Percentiles rank a stretch among this genome's conserved stretches.
These are phyloP conservation scores for Magnusiomyces paraingens DNA, from an alignment of 1,139 yeast species.

Conservation along the genomic window DNA sequence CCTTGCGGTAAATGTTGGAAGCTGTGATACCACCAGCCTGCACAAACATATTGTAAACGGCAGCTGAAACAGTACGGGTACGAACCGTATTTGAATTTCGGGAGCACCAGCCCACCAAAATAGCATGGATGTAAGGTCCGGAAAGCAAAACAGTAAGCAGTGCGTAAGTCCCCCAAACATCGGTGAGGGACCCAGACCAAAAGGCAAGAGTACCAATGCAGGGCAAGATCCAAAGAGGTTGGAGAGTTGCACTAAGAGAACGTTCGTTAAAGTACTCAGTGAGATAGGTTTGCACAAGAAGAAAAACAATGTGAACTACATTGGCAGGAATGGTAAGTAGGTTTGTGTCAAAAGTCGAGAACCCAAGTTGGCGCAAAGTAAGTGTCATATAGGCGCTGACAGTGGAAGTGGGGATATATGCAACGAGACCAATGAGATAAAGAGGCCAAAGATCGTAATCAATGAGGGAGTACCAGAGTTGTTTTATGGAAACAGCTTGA, in stretches of 20 bases:
- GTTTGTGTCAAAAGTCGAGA: conserved; percentile 49
- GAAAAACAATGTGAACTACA: conserved; percentile 36
- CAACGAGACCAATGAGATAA: conserved; percentile 45
- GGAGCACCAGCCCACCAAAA: conserved; percentile 54
- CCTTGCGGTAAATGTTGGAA: conserved; percentile 46
- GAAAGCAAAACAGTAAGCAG: conserved; percentile 44
- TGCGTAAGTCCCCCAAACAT: conserved; percentile 49
- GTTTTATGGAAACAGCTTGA: conserved; percentile 41
- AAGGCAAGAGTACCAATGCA: conserved; percentile 39
- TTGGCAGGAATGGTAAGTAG: conserved; percentile 48
- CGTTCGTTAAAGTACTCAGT: conserved; percentile 39
- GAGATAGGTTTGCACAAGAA: conserved; percentile 38
- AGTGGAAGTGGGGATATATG: conserved; percentile 37
- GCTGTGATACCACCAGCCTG: conserved; percentile 49
- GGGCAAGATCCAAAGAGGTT: conserved; percentile 38
- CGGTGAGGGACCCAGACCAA: conserved; percentile 45
- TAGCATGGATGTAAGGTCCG: conserved; percentile 46
- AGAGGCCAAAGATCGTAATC: conserved; percentile 60
- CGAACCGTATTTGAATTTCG: conserved; percentile 54
- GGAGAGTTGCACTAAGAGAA: conserved; percentile 32
- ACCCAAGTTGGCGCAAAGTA: conserved; percentile 47
- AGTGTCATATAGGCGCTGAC: conserved; percentile 49
- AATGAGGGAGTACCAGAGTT: conserved; percentile 38
- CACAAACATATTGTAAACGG: conserved; percentile 51
- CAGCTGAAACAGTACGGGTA: conserved; percentile 52